Percentiles rank a stretch among this genome's conserved stretches.
These are phyloP conservation scores for Podosphaera xanthii DNA, from an alignment of 2,329 filamentous ascomycete species.

Conservation along the genomic window DNA sequence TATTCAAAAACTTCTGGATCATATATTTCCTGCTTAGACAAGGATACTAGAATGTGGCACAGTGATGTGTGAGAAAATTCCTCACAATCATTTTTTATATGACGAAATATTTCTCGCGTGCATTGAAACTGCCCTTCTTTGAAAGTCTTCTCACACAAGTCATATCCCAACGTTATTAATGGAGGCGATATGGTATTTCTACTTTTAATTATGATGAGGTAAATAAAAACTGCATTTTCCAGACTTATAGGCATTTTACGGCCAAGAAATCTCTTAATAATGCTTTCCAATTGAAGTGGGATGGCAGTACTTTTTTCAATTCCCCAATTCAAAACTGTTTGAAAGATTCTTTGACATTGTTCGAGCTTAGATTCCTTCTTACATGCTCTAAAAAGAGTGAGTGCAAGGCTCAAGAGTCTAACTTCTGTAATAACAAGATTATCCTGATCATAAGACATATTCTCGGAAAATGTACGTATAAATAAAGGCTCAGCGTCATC, in stretches of 20 bases:
- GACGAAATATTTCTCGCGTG: background rate
- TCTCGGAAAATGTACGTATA: background rate
- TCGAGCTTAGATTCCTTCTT: background rate
- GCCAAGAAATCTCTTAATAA: background rate
- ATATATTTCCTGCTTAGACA: background rate
- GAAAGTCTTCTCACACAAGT: background rate
- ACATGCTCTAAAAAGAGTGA: background rate
- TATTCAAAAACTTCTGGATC: background rate
- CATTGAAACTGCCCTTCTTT: background rate
- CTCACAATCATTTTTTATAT: background rate
- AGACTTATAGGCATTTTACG: conserved; percentile 2
- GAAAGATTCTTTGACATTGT: background rate
- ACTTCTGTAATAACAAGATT: background rate
- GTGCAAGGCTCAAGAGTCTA: background rate
- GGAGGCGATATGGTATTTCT: background rate
- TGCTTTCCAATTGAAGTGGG: background rate
- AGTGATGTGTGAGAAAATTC: background rate
- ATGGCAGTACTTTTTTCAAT: background rate
- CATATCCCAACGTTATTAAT: background rate
- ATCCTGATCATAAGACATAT: background rate
- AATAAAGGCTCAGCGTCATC: background rate
- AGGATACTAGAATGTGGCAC: background rate
- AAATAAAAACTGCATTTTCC: conserved; percentile 10
- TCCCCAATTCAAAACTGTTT: background rate
- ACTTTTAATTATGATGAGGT: conserved; percentile 4